phyloP scores from a whole-genome alignment of 2,329 filamentous ascomycete genomes.

The Colletotrichum sp. region DNA sequence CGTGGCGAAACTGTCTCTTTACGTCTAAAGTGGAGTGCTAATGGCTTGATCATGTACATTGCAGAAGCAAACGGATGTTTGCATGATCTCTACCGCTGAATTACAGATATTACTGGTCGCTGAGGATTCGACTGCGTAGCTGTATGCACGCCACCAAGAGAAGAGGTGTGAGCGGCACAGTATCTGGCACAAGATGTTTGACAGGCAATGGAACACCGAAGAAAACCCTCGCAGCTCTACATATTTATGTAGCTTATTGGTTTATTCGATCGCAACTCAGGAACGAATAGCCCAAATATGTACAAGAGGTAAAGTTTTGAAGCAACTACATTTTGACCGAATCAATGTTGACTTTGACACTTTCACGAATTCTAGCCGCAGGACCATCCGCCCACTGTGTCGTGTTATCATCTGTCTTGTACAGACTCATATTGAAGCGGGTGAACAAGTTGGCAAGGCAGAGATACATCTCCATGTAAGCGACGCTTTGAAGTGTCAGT shows the following conservation, averaged over 20 bases:
- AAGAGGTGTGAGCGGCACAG: background rate
- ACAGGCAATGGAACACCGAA: background rate
- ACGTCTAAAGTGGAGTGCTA: background rate
- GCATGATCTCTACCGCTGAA: background rate
- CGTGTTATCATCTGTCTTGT: background rate
- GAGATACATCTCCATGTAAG: background rate
- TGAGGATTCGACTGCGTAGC: background rate
- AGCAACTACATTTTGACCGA: background rate
- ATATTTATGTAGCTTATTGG: accelerated
- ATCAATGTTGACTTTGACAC: background rate
- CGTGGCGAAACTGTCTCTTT: background rate
- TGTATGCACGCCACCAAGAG: background rate
- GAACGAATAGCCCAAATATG: accelerated
- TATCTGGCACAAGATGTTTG: background rate
- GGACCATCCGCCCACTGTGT: background rate
- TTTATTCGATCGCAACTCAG: background rate
- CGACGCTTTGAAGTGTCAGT: background rate
- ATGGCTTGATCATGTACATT: background rate
- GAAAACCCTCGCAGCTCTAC: background rate
- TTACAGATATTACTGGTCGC: background rate
- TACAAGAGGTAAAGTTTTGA: background rate
- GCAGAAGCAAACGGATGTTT: background rate
- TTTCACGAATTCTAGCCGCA: background rate
- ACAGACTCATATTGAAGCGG: background rate
- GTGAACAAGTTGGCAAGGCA: background rate